Base-by-base conservation (phyloP, 805 yeast species). In the Maudiozyma barnettii region DNA sequence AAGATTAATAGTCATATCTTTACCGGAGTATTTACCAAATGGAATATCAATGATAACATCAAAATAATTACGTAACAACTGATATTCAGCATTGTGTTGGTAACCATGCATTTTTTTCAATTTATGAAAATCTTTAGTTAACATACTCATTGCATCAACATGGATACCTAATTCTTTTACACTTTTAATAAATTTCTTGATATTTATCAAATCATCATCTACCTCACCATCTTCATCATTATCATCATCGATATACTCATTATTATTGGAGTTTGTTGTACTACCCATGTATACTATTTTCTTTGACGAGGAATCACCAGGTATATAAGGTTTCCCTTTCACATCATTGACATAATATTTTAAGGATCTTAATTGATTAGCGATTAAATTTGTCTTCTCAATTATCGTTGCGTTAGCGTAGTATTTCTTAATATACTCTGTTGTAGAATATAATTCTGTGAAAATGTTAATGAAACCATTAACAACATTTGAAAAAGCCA, bases 21-120 rank as follows among this genome's bases (percentile, higher is more conserved):
- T 74, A 5, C 95, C 79, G 55, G 75, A 81, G 41, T 79, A 59
- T 45, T 74, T 76, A 20, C 96, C 96, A 96, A 97, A 93, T 18
- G 99, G 99, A 46, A 93, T 68, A 50, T 84, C 84, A 1, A 95
- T 85, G 51, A 93, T 73, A 96, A 98, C 90, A 61, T 93, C 99
- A 48, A 93, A 72, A 63, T 93, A 93, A 55, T 82, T 81, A 68
- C 95, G 82, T 19, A 89, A 84, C 31, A 89, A 95, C 39, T 88
- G 84, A 60, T 80, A 83, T 66, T 93, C 99, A 30, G 95, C 81
- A 68, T 89, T 83, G 33, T 87, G 81, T 18, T 95, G 87, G 65
- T 85, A 95, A 5, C 38, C n/a, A 14, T 18, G 21, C 52, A 87
- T 77, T 44, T 83, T 78, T 40, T 78, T 76, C 63, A 93, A 72